These are phyloP conservation scores for Crassisporium funariophilum DNA, from an alignment of 768 basidiomycete species.

Conservation along the genomic window DNA sequence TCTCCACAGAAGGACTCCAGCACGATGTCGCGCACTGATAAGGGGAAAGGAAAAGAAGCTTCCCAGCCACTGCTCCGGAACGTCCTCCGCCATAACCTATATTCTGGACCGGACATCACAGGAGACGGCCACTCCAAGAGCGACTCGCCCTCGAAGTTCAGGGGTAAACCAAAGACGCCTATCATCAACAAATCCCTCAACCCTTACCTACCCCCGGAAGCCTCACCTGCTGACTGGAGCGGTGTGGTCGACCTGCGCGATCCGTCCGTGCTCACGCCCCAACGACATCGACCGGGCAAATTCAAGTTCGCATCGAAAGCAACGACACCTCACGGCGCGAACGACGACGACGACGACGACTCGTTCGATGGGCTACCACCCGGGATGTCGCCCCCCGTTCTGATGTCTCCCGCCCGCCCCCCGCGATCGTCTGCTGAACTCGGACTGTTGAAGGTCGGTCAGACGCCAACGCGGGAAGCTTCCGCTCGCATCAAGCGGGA, in stretches of 20 bases:
- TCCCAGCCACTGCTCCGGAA: constrained; percentile 46
- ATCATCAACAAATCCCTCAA: constrained; percentile 54
- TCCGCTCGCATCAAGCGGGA: constrained; percentile 68
- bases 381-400: constrained; percentile 59
- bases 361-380: constrained; percentile 55
- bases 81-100: constrained; percentile 54
- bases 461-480: constrained; percentile 74
- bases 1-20: constrained; percentile 25
- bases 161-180: constrained; percentile 58
- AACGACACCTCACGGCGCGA: constrained; percentile 22
- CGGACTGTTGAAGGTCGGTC: constrained; percentile 47
- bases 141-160: constrained; percentile 54
- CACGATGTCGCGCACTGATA: constrained; percentile 31
- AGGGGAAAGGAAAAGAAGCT: constrained; percentile 50
- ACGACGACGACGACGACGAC: constrained; percentile 46
- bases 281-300: constrained; percentile 31
- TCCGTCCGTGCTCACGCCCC: constrained; percentile 51
- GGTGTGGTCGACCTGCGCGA: constrained; percentile 75
- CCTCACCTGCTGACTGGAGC: constrained; percentile 59
- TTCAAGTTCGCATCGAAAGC: constrained; percentile 20
- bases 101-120: constrained; percentile 40
- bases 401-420: constrained; percentile 59
- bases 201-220: constrained; percentile 59
- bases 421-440: constrained; percentile 50
- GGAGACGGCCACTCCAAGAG: constrained; percentile 30